Conservation (phyloP, 2,329 filamentous ascomycete species). For the Corynespora cassiicola region DNA sequence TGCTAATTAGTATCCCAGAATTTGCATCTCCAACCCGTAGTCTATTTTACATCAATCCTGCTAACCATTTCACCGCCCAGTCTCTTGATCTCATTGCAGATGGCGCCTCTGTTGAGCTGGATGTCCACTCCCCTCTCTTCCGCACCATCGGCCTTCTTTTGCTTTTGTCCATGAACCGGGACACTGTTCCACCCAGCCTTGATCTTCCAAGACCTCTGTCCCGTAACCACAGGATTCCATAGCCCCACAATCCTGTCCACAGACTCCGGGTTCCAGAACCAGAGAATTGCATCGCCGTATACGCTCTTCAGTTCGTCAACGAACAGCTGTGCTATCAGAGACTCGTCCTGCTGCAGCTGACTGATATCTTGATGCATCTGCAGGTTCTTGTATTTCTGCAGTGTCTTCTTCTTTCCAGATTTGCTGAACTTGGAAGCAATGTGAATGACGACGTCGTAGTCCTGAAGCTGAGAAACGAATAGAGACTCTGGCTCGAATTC, state of each 20-base stretch:
- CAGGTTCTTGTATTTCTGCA: constrained; percentile 79
- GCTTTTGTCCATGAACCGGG: constrained; percentile 57
- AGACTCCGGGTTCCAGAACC: constrained; percentile 73
- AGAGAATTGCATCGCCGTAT: constrained; percentile 75
- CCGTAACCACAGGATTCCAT: constrained; percentile 66
- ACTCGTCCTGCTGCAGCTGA: constrained; percentile 55
- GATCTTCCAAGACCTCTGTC: constrained; percentile 69
- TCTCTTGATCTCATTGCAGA: constrained; percentile 75
- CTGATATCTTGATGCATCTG: constrained; percentile 56
- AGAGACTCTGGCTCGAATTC: constrained; percentile 60
- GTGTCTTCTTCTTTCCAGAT: constrained; percentile 37
- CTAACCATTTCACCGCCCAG: constrained; percentile 66
- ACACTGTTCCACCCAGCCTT: constrained; percentile 73
- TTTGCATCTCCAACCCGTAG: not conserved
- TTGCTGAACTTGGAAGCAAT: constrained; percentile 63
- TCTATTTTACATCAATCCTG: constrained; percentile 34
- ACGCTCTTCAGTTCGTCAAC: constrained; percentile 69
- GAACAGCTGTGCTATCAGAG: constrained; percentile 68
- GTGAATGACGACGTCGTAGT: constrained; percentile 88
- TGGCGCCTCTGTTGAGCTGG: constrained; percentile 69
- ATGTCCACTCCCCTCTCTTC: constrained; percentile 58
- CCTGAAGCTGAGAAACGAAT: constrained; percentile 74
- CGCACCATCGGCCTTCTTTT: constrained; percentile 31
- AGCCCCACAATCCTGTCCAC: constrained; percentile 67
- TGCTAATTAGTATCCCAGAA: not conserved